Base-by-base conservation (phyloP, 441 rosid species). In the Corymbia citriodora region DNA sequence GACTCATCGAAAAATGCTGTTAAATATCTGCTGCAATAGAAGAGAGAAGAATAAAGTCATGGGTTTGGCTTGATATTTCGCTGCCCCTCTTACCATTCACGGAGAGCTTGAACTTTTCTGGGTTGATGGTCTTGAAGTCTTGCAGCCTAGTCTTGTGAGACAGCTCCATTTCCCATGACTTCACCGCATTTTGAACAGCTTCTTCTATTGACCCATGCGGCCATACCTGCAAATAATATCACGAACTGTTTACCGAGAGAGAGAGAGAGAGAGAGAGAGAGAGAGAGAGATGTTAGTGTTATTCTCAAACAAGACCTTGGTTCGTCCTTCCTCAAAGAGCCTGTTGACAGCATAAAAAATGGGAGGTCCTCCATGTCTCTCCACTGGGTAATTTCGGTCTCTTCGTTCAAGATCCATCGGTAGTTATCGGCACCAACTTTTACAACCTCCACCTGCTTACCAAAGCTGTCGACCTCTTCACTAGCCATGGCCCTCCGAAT, bases 111-210 rank as follows among this genome's bases (percentile, higher is more conserved):
- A 97, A 97, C 86, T 94, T 96, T 3, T 95, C 94, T 15, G 96
- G 97, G 74, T 95, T 96, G 3, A 96, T 95, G 89, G 95, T 95
- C 93, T 94, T 96, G 93, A 96, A 94, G 89, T 96, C 99, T 70
- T 93, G 93, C 55, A 96, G 92, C 54, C 93, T 96, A 65, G 94
- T 94, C 92, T 97, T 97, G 92, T 96, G 98, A 31, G 98, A 95
- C 31, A 97, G 89, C 90, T 97, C 99, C 99, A 95, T 94, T 91
- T 97, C 99, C 99, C 99, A 96, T 89, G 97, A 92, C 92, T 97
- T 96, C 40, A 97, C 90, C 4, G 98, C 99, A 59, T 95, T 97
- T 90, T 97, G 96, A 61, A 97, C 96, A 2, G 90, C 92, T 92
- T 96, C 99, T 94, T 97, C 99, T 17, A 96, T 82, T 11, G 98